A percentile compares a stretch with the other conserved stretches of the same genome.
Conservation (phyloP, 257 asterid genomes). For the Solanum dulcamara region DNA sequence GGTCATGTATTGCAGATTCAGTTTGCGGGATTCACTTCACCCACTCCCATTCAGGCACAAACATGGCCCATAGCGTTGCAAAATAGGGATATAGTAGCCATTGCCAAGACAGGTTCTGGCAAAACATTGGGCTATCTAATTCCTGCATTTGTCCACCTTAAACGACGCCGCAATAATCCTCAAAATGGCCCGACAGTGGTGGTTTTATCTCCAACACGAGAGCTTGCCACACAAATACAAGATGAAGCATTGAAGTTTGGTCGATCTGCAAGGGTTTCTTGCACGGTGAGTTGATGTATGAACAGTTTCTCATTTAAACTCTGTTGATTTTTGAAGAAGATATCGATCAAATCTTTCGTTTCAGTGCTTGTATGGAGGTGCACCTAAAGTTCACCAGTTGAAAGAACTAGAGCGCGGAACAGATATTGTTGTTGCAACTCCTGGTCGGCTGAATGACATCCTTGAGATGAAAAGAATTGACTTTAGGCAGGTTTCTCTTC, state of each 20-base stretch:
- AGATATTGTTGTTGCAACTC: constrained; percentile 94
- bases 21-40: constrained; percentile 80
- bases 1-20: constrained; percentile 45
- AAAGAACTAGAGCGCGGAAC: constrained; percentile 89
- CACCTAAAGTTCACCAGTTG: constrained; percentile 80
- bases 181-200: constrained; percentile 80
- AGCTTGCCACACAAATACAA: constrained; percentile 96
- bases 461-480: constrained; percentile 90
- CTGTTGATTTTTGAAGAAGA: not conserved
- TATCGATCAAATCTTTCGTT: constrained; percentile 8
- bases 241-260: constrained; percentile 97
- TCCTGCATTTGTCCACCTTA: constrained; percentile 84
- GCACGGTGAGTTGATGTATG: constrained; percentile 54
- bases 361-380: constrained; percentile 98
- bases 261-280: constrained; percentile 77
- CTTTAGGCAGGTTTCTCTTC: constrained; percentile 85
- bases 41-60: constrained; percentile 98
- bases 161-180: constrained; percentile 58
- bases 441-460: constrained; percentile 97
- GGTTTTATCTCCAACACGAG: constrained; percentile 96
- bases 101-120: constrained; percentile 98
- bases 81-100: constrained; percentile 80
- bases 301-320: not conserved
- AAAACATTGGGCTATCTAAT: constrained; percentile 89
- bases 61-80: constrained; percentile 92